Evolutionary conservation across 1,139 yeast genomes (phyloP), one percentile per base, ranked within the genome.

Genomic region (Hyphopichia burtonii): DNA sequence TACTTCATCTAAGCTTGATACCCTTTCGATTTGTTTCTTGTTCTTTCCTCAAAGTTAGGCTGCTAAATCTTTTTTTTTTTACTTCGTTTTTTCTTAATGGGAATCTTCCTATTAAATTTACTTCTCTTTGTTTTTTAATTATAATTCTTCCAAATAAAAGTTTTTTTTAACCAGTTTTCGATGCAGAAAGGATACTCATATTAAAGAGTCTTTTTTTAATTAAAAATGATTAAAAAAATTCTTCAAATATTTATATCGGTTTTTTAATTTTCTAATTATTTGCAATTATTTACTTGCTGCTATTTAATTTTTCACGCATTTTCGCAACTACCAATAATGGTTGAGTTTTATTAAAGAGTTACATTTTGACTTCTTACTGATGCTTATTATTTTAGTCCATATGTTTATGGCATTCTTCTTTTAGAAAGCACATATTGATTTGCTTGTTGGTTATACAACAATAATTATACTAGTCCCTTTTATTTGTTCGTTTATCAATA

Each of bases 1-100:
- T 58, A 59, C 58, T 53, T 61, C 46, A 35, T 41, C 41, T 38
- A 38, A 33, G 37, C 16, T 35, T 28, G 31, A 28, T n/a, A 14
- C 17, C 31, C 15, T 28, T 7, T 14, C 9, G 14, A 28, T 28
- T 28, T 4, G 3, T 25, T 25, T 10, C 28, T 9, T 25, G n/a
- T 9, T 9, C 23, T 9, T 7, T 25, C 12, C 28, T 7, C 28
- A 9, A 25, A 25, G n/a, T 25, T 25, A 25, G 28, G 4, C 28
- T 25, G 28, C 12, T 25, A 25, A 25, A 14, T 16, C 10, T 30
- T n/a, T 8, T 10, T 30, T 30, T 30, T 16, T 30, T 30, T 25
- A 25, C 28, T 25, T 25, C 28, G 28, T 25, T 25, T 8, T 9
- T 25, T 25, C 11, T 25, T 25, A 10, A 25, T 25, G n/a, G 28